A percentile compares a stretch with the other conserved stretches of the same genome.
phyloP scores from a whole-genome alignment of 495 filamentous ascomycete species.

The Aspergillus hancockii region DNA sequence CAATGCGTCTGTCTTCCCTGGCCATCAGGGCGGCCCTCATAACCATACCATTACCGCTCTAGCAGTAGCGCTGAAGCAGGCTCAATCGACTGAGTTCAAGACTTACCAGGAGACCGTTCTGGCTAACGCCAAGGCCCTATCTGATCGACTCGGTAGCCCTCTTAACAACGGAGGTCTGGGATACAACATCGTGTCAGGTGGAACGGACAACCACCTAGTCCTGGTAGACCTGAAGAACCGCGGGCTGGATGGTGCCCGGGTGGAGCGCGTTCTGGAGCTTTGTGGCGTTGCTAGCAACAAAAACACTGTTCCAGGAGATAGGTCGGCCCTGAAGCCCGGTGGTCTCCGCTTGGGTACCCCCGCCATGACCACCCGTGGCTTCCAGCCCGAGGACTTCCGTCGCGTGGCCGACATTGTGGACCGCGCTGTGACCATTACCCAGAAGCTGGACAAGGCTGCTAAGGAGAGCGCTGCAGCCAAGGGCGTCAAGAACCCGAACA shows the following conservation, averaged over 20 bases:
- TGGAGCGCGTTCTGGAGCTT: constrained; percentile 91
- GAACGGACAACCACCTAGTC: constrained; percentile 96
- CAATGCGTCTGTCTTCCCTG: constrained; percentile 97
- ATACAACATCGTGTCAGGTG: constrained; percentile 88
- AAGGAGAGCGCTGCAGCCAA: constrained; percentile 73
- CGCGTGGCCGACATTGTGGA: constrained; percentile 94
- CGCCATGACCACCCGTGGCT: constrained; percentile 95
- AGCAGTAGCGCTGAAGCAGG: constrained; percentile 90
- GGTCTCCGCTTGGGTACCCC: constrained; percentile 92
- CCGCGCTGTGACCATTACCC: constrained; percentile 81
- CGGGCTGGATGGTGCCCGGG: constrained; percentile 85
- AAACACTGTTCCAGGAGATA: constrained; percentile 96
- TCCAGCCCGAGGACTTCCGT: constrained; percentile 82
- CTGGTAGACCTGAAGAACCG: constrained; percentile 93
- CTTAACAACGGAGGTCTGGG: constrained; percentile 76
- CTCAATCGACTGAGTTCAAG: constrained; percentile 84
- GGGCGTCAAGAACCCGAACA: constrained; percentile 72
- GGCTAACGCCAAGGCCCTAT: constrained; percentile 83
- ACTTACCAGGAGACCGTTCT: constrained; percentile 87
- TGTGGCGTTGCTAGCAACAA: constrained; percentile 97
- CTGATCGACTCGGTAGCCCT: constrained; percentile 67
- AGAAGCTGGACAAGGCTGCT: constrained; percentile 78
- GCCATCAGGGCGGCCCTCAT: constrained; percentile 96
- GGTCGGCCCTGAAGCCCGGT: constrained; percentile 86
- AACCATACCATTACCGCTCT: constrained; percentile 98